phyloP scores from a whole-genome alignment of 495 filamentous ascomycete species.

The Hypoxylon fuscum region DNA sequence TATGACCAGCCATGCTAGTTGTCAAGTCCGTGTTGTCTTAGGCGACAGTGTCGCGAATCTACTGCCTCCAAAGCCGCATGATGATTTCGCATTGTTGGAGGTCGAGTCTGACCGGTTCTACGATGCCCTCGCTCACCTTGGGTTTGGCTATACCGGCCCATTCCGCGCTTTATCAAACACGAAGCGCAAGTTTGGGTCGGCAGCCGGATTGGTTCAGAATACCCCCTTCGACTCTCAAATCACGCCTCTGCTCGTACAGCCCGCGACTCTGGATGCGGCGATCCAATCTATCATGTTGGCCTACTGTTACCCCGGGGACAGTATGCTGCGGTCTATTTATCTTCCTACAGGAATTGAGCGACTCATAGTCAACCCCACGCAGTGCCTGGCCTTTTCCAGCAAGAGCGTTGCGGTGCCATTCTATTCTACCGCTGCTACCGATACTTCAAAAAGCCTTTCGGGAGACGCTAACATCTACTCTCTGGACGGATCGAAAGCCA shows the following conservation, averaged over 20 bases:
- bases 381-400: no score
- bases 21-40: conserved; percentile 1
- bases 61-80: conserved; percentile 1
- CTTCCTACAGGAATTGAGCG: conserved; percentile 44
- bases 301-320: conserved; percentile 49
- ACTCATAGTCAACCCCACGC: conserved; percentile 44
- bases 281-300: conserved; percentile 49
- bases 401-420: no score
- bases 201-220: no score
- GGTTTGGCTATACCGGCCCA: conserved; percentile 32
- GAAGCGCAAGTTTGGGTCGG: conserved; percentile 1
- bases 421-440: no score
- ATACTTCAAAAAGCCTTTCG: no score
- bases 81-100: conserved; percentile 29
- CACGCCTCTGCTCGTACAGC: conserved; percentile 39
- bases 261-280: conserved; percentile 39
- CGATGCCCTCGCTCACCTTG: conserved; percentile 25
- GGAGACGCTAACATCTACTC: no score
- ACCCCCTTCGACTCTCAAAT: no score
- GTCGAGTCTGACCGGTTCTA: conserved; percentile 40
- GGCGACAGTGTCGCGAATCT: neutral
- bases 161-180: conserved; percentile 19
- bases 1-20: neutral
- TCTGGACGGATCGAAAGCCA: no score
- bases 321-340: conserved; percentile 37